A percentile compares a stretch with the other conserved stretches of the same genome.
These are phyloP conservation scores for Monilinia vaccinii-corymbosi DNA, from an alignment of 2,329 filamentous ascomycete species.

Conservation along the genomic window DNA sequence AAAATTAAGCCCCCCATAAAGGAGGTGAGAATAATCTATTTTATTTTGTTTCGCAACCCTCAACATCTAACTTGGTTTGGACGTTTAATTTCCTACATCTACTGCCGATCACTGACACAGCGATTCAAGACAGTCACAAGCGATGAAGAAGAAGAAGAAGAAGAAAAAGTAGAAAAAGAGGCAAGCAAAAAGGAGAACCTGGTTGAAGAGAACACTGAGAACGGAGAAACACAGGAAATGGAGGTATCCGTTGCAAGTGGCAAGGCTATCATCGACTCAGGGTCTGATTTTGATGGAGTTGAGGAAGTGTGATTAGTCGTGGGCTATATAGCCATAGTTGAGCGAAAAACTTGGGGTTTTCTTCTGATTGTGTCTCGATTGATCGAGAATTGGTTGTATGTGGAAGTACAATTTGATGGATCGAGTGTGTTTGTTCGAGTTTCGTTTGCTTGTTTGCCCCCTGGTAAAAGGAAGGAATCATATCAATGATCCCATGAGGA, in stretches of 20 bases:
- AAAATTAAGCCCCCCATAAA: neutral
- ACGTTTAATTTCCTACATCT: neutral
- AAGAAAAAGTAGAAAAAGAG: neutral
- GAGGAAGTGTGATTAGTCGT: neutral
- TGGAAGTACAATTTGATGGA: neutral
- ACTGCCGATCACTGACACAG: neutral
- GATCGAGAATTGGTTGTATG: neutral
- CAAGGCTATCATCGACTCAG: neutral
- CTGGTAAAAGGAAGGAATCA: neutral
- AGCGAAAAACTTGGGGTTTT: neutral
- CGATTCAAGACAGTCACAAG: neutral
- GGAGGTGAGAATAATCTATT: neutral
- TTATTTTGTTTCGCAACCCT: neutral
- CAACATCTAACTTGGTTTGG: neutral
- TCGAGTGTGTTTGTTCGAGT: neutral
- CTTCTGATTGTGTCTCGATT: neutral
- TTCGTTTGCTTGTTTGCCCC: neutral
- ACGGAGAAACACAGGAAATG: neutral
- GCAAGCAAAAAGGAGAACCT: neutral
- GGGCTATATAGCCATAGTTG: no score
- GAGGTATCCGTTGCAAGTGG: neutral
- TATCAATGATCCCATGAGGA: neutral
- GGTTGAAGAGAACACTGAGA: neutral
- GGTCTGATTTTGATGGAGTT: neutral
- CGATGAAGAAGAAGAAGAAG: neutral